Conservation (phyloP, 495 filamentous ascomycete genomes). For the Aspergillus cavernicola region DNA sequence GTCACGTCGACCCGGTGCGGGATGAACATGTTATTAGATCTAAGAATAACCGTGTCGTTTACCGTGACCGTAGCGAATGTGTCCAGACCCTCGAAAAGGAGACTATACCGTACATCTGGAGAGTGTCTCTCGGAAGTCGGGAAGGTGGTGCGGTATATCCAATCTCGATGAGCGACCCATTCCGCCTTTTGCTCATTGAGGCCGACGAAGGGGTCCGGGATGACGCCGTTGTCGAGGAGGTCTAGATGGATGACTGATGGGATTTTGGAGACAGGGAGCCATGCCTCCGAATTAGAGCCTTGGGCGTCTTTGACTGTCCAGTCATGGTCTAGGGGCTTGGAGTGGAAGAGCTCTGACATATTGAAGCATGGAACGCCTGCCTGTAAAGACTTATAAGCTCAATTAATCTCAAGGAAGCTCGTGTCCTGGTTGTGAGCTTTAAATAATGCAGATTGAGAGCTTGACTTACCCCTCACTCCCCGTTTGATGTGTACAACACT, state of each 20-base stretch:
- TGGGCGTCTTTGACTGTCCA: not conserved
- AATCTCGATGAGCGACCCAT: constrained; percentile 83
- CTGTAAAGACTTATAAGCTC: not conserved
- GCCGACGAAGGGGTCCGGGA: constrained; percentile 60
- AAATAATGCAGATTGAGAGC: not conserved
- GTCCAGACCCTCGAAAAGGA: constrained; percentile 80
- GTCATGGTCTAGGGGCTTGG: not conserved
- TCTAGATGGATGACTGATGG: constrained; percentile 58
- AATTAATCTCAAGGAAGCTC: no score
- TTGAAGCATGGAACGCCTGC: not conserved
- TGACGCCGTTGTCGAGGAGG: constrained; percentile 35
- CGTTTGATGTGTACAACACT: not conserved
- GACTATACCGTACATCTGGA: not conserved
- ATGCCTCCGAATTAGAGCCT: not conserved
- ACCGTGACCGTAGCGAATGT: constrained; percentile 76
- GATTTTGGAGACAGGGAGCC: not conserved
- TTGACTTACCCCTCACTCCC: not conserved
- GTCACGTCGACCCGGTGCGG: constrained; percentile 68
- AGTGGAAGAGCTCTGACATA: not conserved
- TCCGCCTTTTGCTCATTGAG: constrained; percentile 76
- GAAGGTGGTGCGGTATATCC: constrained; percentile 68
- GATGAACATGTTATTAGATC: constrained; percentile 81
- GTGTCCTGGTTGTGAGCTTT: no score
- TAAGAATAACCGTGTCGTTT: constrained; percentile 65
- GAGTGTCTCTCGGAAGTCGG: constrained; percentile 46